Evolutionary conservation across 805 yeast species (phyloP), one percentile per base, ranked within the genome.

Genomic region (Ogataea naganishii): DNA sequence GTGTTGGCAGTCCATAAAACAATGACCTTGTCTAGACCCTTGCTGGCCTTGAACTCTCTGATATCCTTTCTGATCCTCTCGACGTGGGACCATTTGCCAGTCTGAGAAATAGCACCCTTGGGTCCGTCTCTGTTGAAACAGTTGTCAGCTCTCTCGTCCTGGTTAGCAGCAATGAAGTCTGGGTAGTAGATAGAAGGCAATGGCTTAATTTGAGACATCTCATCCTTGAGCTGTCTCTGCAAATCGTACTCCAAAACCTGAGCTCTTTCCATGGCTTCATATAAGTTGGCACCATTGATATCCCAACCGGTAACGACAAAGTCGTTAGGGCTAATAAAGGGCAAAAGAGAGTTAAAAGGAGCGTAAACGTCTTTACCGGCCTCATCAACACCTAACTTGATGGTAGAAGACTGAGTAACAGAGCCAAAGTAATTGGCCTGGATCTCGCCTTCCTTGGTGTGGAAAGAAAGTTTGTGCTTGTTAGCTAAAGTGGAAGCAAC

Each of bases 1-100:
- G 97, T 88, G 64, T 88, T 89, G 33, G 97, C 97, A 26, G 96
- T 86, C 97, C 97, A 88, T 50, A 88, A 67, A 27, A 89, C 82
- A 51, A 88, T 75, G 33, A 89, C 94, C 54, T 80, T 81, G 58
- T 88, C 96, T 48, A 88, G 74, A 22, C 60, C 55, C 52, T 89
- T 83, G 38, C 64, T 56, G 23, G 52, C 50, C 61, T 86, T 88
- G 68, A 88, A 88, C 35, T 74, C 73, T 44, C 69, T 64, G 47
- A 88, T 88, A 56, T 88, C 96, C 33, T 67, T 62, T 61, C 96
- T 81, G 58, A 88, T 77, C 40, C 64, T 74, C 65, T 82, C 86
- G 38, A 88, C 94, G 52, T 88, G 96, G 14, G 62, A 69, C 96
- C 96, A 86, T 64, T 88, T 88, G 53, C 74, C 72, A 6, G 58